phyloP scores from a whole-genome alignment of 768 basidiomycete genomes.

The Serendipita vermifera region DNA sequence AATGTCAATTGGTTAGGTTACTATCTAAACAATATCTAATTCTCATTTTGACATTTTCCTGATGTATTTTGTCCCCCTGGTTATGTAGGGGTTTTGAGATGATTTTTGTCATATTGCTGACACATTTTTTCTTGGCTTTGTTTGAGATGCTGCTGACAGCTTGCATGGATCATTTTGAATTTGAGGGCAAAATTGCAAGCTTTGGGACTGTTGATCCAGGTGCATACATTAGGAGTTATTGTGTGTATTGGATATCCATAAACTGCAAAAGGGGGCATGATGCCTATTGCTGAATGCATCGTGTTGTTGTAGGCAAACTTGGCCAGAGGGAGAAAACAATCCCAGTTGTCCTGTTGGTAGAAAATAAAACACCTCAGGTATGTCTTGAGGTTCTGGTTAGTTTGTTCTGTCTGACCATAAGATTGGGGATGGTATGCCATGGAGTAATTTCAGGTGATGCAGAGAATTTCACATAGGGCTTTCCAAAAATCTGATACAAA shows the following conservation, averaged over 20 bases:
- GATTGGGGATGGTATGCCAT: constrained; percentile 36
- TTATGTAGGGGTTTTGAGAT: constrained; percentile 21
- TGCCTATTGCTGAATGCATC: constrained; percentile 23
- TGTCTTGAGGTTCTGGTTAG: constrained; percentile 27
- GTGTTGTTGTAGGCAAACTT: constrained; percentile 33
- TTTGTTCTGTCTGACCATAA: constrained; percentile 28
- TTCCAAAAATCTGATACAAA: constrained; percentile 15
- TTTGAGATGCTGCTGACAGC: constrained; percentile 25
- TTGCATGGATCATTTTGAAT: constrained; percentile 24
- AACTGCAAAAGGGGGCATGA: constrained; percentile 30
- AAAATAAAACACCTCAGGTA: constrained; percentile 27
- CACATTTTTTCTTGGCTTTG: constrained; percentile 22
- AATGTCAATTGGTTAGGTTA: too few relatives aligned
- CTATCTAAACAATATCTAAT: too few relatives aligned
- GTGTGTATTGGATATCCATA: constrained; percentile 19
- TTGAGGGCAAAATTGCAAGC: constrained; percentile 22
- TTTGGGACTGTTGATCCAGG: constrained; percentile 21
- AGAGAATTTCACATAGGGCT: constrained; percentile 17
- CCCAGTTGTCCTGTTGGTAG: constrained; percentile 34
- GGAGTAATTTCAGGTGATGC: constrained; percentile 19
- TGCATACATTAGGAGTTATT: constrained; percentile 16
- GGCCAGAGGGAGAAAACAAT: constrained; percentile 27
- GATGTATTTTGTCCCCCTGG: too few relatives aligned
- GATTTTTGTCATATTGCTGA: constrained; percentile 22
- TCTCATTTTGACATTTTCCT: too few relatives aligned